A percentile compares a stretch with the other conserved stretches of the same genome.
phyloP scores from a whole-genome alignment of 78 protist species.

The Dictyostelium capitatum region DNA sequence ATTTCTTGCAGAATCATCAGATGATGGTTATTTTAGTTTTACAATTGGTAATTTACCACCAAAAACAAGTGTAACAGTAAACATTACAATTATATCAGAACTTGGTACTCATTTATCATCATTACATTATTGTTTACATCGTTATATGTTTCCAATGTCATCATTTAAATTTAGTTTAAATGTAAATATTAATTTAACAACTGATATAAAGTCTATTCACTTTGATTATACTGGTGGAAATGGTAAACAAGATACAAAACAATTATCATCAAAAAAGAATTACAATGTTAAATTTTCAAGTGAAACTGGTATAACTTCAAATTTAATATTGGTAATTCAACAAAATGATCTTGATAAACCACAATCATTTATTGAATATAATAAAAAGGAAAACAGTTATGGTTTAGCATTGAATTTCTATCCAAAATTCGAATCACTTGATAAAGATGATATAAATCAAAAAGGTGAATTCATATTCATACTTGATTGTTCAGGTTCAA shows the following conservation, averaged over 20 bases:
- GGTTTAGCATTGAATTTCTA: constrained; percentile 36
- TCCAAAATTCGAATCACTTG: background rate
- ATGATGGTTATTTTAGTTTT: background rate
- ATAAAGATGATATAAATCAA: constrained; percentile 16
- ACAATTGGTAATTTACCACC: constrained; percentile 90
- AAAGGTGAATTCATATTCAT: constrained; percentile 14
- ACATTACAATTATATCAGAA: constrained; percentile 80
- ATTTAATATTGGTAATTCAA: background rate
- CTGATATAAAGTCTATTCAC: background rate
- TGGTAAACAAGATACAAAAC: background rate
- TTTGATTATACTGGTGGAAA: background rate
- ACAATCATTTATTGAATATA: constrained; percentile 1
- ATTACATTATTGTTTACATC: constrained; percentile 43
- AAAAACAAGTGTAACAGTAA: constrained; percentile 5
- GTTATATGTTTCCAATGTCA: constrained; percentile 5
- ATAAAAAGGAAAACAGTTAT: constrained; percentile 13
- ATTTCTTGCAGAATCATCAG: constrained; percentile 20
- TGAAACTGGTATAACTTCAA: background rate
- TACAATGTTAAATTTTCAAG: background rate
- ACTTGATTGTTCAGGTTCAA: constrained; percentile 28
- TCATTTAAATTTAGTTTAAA: background rate
- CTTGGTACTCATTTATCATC: constrained; percentile 38
- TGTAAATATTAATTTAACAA: background rate
- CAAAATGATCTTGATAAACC: background rate
- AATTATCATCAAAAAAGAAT: background rate